A percentile compares a stretch with the other conserved stretches of the same genome.
These are phyloP conservation scores for Boechera retrofracta DNA, from an alignment of 345 rosid genomes.

Conservation along the genomic window DNA sequence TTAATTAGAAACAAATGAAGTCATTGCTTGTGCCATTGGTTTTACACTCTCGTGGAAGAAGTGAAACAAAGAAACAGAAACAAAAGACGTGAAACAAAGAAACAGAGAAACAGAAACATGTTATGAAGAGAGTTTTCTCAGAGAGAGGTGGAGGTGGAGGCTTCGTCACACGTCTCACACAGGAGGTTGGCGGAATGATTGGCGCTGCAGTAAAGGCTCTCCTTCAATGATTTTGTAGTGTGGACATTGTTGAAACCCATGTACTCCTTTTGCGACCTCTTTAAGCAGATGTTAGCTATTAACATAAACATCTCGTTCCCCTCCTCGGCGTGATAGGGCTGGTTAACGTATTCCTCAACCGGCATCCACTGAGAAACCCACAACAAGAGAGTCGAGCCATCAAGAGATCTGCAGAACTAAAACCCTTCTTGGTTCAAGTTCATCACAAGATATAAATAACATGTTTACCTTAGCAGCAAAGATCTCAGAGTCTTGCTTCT, in stretches of 20 bases:
- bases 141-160: not conserved
- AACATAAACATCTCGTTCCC: conserved; percentile 48
- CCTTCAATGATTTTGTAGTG: not conserved
- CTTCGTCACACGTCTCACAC: not conserved
- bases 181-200: not conserved
- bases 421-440: not conserved
- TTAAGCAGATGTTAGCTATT: conserved; percentile 59
- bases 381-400: not conserved
- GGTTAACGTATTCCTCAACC: conserved; percentile 61
- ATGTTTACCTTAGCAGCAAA: conserved; percentile 59
- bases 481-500: conserved; percentile 58
- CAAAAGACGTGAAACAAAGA: not conserved
- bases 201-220: not conserved
- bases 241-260: not conserved
- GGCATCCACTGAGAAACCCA: conserved; percentile 71
- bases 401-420: not conserved
- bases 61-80: conserved; percentile 4
- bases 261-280: conserved; percentile 38
- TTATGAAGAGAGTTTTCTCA: not conserved
- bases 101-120: not conserved
- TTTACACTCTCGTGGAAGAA: not conserved
- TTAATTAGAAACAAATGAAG: too few relatives aligned
- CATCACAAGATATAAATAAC: not conserved
- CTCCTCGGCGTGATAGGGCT: conserved; percentile 48
- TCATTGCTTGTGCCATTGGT: too few relatives aligned